Evolutionary conservation across 352 stramenopile genomes (phyloP).

Genomic region (Phytophthora litchii): DNA sequence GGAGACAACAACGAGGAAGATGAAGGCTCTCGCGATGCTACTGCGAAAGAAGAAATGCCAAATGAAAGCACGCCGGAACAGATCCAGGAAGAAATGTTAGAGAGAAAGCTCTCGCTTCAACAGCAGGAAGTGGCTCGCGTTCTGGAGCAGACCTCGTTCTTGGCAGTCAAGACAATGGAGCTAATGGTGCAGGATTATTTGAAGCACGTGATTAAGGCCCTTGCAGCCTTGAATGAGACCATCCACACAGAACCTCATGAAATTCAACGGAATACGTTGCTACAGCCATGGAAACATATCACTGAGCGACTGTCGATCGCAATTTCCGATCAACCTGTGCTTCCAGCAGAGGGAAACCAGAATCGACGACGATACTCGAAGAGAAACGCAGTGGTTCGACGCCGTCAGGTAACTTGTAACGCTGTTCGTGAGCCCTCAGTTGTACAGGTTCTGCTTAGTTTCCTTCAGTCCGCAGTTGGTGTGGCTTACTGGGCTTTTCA

Average conservation of each 20-base stretch:
- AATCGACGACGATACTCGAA: neutral
- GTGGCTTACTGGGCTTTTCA: constrained; percentile 4
- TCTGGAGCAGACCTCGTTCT: constrained; percentile 41
- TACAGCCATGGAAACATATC: constrained; percentile 23
- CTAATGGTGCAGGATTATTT: constrained; percentile 58
- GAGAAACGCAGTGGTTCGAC: neutral
- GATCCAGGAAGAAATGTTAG: constrained; percentile 28
- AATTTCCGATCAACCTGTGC: constrained; percentile 12
- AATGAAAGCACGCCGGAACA: constrained; percentile 19
- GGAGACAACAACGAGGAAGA: constrained; percentile 28
- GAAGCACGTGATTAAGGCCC: constrained; percentile 42
- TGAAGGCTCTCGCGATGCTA: neutral
- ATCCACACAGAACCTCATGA: constrained; percentile 1
- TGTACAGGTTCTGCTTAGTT: constrained; percentile 17
- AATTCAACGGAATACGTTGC: neutral
- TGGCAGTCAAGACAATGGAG: constrained; percentile 65
- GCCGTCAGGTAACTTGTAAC: neutral
- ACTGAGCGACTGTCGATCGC: constrained; percentile 16
- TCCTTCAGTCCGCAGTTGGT: constrained; percentile 14
- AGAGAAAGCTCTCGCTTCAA: constrained; percentile 41
- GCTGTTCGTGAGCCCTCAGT: constrained; percentile 6
- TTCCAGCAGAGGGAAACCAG: neutral
- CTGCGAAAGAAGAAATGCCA: constrained; percentile 18
- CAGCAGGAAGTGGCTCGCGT: constrained; percentile 38
- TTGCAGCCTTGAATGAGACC: constrained; percentile 19